Evolutionary conservation across 192 early-diverging fungal species (phyloP), one percentile per base, ranked within the genome.

Genomic region (Funneliformis geosporum): DNA sequence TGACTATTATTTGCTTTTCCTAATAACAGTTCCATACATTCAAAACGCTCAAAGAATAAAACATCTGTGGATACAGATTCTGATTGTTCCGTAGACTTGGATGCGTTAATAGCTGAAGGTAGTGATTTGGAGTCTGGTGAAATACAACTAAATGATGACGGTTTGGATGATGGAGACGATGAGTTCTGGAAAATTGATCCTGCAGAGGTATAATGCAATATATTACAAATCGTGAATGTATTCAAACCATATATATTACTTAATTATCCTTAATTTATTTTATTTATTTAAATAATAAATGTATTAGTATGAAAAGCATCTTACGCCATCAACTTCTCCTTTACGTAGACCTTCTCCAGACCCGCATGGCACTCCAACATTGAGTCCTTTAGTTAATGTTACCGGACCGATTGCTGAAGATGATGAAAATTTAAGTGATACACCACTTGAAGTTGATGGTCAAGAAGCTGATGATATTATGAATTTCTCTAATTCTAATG

Each of bases 391-490:
- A 11, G 8, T 21, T 3, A 75, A 55, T 60, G 8, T 55, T 16
- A 38, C 12, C 10, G 10, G 50, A 10, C n/a, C 23, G 8, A 61
- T 75, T 14, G 60, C 40, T 40, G 73, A 77, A 66, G 75, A 77
- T 46, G 75, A 77, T 9, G 75, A 77, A 27, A 61, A 75, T 75
- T 38, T 75, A 33, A 75, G 73, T 42, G 75, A 77, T 77, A 77
- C 62, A 43, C 60, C 33, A 1, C 62, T 77, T 23, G 62, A 62
- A 66, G 62, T 77, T 44, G 75, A 66, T 33, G 44, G 28, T 10
- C 65, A 79, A 46, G 77, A 79, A 79, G 77, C 39, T 40, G 77
- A 79, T 27, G 77, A 79, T 79, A 28, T 79, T n/a, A 64, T 38
- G 33, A 64, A 42, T 42, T 64, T 50, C 2, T 23, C 62, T 46